Evolutionary conservation across 2,329 filamentous ascomycete species (phyloP).

Genomic region (Arthrobotrys pseudoclavata): DNA sequence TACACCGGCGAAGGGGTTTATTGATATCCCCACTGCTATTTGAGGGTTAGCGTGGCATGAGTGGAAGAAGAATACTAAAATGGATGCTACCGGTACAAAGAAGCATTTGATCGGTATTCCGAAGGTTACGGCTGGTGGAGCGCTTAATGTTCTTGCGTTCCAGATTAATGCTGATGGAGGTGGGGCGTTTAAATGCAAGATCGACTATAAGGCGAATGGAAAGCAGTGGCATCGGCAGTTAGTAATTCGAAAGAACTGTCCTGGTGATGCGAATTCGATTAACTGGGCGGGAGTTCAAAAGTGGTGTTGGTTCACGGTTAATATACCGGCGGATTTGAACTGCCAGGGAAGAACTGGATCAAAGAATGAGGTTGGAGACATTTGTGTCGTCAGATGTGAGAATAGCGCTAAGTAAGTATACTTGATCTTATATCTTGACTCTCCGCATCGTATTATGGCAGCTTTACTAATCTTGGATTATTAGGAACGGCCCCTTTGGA

Average conservation of each 20-base stretch:
- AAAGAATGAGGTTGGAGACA: background rate
- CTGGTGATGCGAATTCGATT: background rate
- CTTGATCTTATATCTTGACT: background rate
- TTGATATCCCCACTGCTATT: background rate
- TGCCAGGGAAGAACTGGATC: slow-evolving; percentile 1
- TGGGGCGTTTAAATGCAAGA: slow-evolving; percentile 1
- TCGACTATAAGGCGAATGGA: background rate
- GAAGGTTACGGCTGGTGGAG: slow-evolving; percentile 1
- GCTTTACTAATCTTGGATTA: background rate
- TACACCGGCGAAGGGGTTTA: background rate
- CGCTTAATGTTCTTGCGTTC: background rate
- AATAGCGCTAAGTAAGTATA: background rate
- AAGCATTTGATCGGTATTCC: background rate
- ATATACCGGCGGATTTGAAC: background rate
- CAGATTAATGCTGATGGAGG: slow-evolving; percentile 9
- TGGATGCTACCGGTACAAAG: background rate
- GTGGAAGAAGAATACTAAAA: background rate
- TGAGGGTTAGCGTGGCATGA: background rate
- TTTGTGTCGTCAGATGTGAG: slow-evolving; percentile 4
- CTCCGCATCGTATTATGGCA: no score
- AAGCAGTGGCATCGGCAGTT: background rate
- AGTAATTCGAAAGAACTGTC: background rate
- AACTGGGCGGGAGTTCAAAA: slow-evolving; percentile 11
- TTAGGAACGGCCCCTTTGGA: slow-evolving; percentile 9
- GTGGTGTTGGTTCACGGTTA: slow-evolving; percentile 3